phyloP scores from a whole-genome alignment of 768 basidiomycete genomes.

The Rhodotorula sphaerocarpa region DNA sequence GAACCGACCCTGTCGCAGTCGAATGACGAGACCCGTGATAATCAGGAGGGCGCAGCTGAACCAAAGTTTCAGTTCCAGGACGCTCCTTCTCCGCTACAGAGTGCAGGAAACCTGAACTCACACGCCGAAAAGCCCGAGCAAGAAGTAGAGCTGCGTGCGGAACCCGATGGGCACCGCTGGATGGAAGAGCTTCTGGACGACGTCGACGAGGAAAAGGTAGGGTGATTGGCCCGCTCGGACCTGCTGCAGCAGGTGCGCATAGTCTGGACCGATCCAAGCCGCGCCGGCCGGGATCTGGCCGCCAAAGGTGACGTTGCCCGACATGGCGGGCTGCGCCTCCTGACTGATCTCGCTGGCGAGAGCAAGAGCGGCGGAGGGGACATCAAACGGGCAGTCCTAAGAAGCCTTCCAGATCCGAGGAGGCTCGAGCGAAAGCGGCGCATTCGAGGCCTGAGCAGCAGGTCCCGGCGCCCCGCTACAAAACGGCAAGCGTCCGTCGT shows the following conservation, averaged over 20 bases:
- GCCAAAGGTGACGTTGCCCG: not conserved
- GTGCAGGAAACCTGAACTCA: not conserved
- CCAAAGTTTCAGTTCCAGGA: not conserved
- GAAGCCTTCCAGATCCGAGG: too few species aligned
- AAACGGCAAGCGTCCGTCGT: too few species aligned
- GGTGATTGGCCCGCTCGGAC: not conserved
- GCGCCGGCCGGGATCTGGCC: not conserved
- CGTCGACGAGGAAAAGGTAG: not conserved
- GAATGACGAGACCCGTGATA: slow-evolving; percentile 2
- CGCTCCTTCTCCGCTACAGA: not conserved
- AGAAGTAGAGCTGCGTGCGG: not conserved
- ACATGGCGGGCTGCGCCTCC: not conserved
- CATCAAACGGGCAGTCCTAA: too few species aligned
- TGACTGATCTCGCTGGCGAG: not conserved
- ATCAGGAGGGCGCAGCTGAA: slow-evolving; percentile 3
- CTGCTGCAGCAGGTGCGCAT: not conserved
- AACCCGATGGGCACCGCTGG: not conserved
- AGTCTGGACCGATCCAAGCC: slow-evolving; percentile 6
- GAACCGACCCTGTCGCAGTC: slow-evolving; percentile 2
- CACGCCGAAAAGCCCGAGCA: slow-evolving; percentile 8
- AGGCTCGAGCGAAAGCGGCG: too few species aligned
- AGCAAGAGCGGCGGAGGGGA: too few species aligned
- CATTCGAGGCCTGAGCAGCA: too few species aligned
- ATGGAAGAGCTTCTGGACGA: slow-evolving; percentile 4
- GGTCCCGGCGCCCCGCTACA: too few species aligned